These are phyloP conservation scores for Monosporascus sp. DNA, from an alignment of 2,329 filamentous ascomycete species.

Conservation along the genomic window DNA sequence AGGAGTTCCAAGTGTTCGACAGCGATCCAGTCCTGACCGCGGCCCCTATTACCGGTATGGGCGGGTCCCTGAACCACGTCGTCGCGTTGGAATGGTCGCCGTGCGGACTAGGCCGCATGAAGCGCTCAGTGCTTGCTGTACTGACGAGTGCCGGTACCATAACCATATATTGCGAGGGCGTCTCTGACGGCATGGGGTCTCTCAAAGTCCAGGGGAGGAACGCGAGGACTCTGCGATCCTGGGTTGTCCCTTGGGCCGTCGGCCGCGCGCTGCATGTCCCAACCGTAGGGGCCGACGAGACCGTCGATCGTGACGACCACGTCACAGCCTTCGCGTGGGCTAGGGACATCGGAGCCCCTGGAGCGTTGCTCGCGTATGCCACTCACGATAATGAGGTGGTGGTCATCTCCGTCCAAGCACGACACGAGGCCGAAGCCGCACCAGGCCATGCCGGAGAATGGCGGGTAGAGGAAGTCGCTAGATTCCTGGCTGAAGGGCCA, in stretches of 20 bases:
- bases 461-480: constrained; percentile 44
- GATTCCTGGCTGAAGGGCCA: constrained; percentile 43
- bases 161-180: constrained; percentile 47
- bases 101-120: constrained; percentile 48
- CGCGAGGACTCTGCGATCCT: constrained; percentile 38
- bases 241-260: constrained; percentile 52
- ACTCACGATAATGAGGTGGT: constrained; percentile 47
- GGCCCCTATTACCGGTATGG: constrained; percentile 44
- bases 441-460: constrained; percentile 30
- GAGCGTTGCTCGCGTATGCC: constrained; percentile 44
- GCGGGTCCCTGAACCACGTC: constrained; percentile 49
- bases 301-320: constrained; percentile 28
- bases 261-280: constrained; percentile 48
- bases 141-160: constrained; percentile 46
- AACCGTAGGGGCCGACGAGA: constrained; percentile 26
- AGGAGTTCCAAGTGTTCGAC: constrained; percentile 21
- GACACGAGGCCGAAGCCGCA: constrained; percentile 18
- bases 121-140: constrained; percentile 45
- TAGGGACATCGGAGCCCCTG: constrained; percentile 33
- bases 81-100: constrained; percentile 54
- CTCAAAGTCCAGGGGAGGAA: constrained; percentile 27
- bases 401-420: constrained; percentile 42
- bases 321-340: constrained; percentile 52
- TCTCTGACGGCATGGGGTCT: constrained; percentile 16
- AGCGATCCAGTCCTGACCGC: constrained; percentile 32